Evolutionary conservation across 768 basidiomycete genomes (phyloP).

Genomic region (Mycena belliarum): DNA sequence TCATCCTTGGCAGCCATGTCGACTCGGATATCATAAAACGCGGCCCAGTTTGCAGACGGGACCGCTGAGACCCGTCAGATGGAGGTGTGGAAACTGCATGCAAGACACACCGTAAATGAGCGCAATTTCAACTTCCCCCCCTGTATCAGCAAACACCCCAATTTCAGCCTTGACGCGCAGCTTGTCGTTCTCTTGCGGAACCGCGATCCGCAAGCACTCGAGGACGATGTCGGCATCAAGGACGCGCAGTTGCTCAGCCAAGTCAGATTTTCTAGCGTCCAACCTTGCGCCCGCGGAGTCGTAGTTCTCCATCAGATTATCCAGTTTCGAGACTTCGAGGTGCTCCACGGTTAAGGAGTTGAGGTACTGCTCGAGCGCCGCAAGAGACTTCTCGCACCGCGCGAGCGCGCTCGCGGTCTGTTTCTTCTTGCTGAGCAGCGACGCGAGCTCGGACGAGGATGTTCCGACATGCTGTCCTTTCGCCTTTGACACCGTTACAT

Average conservation of each 20-base stretch:
- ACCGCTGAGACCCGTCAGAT: slow-evolving; percentile 14
- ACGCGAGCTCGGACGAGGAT: not conserved
- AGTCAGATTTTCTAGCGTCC: slow-evolving; percentile 14
- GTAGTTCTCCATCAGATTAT: slow-evolving; percentile 17
- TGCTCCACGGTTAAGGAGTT: slow-evolving; percentile 17
- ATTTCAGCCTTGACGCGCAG: slow-evolving; percentile 20
- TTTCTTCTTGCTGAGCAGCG: not conserved
- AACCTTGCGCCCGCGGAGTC: slow-evolving; percentile 19
- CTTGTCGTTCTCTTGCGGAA: slow-evolving; percentile 14
- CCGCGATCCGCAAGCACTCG: not conserved
- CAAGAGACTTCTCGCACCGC: slow-evolving; percentile 21
- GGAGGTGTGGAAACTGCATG: too few species aligned
- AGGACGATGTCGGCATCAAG: slow-evolving; percentile 16
- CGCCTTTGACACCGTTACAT: slow-evolving; percentile 17
- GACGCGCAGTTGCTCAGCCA: slow-evolving; percentile 17
- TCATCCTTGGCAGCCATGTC: slow-evolving; percentile 20
- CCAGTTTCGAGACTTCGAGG: slow-evolving; percentile 21
- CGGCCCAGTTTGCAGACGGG: slow-evolving; percentile 20
- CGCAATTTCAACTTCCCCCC: slow-evolving; percentile 24
- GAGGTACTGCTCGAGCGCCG: slow-evolving; percentile 22
- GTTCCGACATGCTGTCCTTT: slow-evolving; percentile 4
- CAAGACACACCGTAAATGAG: slow-evolving; percentile 24
- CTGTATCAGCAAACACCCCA: slow-evolving; percentile 24
- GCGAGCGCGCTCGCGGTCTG: slow-evolving; percentile 14
- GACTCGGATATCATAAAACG: slow-evolving; percentile 26